Evolutionary conservation across 1,284 basidiomycete genomes (phyloP), one percentile per base, ranked within the genome.

Genomic region (Cerrena zonata): DNA sequence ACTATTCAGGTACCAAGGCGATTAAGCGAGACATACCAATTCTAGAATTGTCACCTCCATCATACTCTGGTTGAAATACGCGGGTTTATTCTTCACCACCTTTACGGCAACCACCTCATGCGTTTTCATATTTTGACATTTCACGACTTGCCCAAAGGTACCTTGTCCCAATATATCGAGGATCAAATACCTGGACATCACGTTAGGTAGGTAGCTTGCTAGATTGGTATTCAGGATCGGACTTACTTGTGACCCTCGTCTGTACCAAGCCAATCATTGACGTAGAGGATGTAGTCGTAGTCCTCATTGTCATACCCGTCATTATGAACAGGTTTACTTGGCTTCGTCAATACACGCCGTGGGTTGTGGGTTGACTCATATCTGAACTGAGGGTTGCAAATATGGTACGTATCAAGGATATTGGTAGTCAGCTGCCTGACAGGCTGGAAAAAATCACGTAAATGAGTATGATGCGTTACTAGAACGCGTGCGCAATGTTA

Each of bases 21-120:
- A 15, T 41, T 23, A 51, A 30, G 26, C 37, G 25, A 44, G 26
- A 77, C 89, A 57, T 52, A 94, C 92, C 71, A 97, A 75, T 65
- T 98, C 92, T 45, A 99, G 76, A 57, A 99, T 98, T 0, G 94
- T 97, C 22, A 99, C 96, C 69, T 99, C 96, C 95, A 99, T 99
- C 90, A 97, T 98, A 71, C 89, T 93, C 74, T 99, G 95, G 66
- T 98, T 96, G 70, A 97, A 94, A 73, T 99, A 99, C 0, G 95
- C 95, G 2, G 95, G 95, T 70, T 99, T 99, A 71, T 99, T 99
- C 77, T 99, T 99, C 63, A 99, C 94, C 15, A 99, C 96, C 70
- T 99, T 99, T 56, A 99, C 95, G 13, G 96, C 96, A 40, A 96
- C 92, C 48, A 99, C 91, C 67, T 97, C 94, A 69, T 98, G 94